Percentiles rank a stretch among this genome's conserved stretches.
These are phyloP conservation scores for Alternaria brassicicola DNA, from an alignment of 2,329 filamentous ascomycete genomes.

Conservation along the genomic window DNA sequence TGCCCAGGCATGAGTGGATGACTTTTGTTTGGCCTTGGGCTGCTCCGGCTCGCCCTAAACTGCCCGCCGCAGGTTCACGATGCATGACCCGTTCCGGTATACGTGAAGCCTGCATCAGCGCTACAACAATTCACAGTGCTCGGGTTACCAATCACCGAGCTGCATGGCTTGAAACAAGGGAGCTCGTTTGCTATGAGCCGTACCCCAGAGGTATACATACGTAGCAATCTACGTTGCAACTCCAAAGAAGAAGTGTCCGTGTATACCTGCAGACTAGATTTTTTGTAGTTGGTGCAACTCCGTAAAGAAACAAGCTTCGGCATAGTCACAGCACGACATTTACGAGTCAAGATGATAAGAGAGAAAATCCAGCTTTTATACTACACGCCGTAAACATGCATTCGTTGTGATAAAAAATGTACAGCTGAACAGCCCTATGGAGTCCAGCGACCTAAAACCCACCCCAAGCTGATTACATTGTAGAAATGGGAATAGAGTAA, in stretches of 20 bases:
- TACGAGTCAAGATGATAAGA: background rate
- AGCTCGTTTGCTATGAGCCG: too few relatives aligned
- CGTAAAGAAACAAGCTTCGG: background rate
- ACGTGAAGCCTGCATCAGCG: background rate
- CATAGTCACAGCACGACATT: background rate
- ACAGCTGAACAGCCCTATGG: constrained; percentile 26
- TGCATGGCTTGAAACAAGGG: background rate
- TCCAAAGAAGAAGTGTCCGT: too few relatives aligned
- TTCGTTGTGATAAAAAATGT: constrained; percentile 34
- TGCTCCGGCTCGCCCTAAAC: background rate
- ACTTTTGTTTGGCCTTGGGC: background rate
- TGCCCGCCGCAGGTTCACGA: background rate
- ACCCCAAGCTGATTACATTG: background rate
- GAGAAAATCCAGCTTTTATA: constrained; percentile 30
- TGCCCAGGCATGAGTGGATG: background rate
- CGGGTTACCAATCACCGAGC: constrained; percentile 20
- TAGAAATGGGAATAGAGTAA: constrained; percentile 24
- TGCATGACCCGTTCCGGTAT: background rate
- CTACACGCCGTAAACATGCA: constrained; percentile 42
- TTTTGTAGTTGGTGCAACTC: too few relatives aligned
- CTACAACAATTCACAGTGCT: background rate
- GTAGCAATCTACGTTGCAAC: too few relatives aligned
- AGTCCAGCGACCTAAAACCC: constrained; percentile 1
- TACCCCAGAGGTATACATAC: too few relatives aligned
- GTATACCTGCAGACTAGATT: too few relatives aligned